phyloP scores from a whole-genome alignment of 176 grass and related monocot species.

The Panicum miliaceum region DNA sequence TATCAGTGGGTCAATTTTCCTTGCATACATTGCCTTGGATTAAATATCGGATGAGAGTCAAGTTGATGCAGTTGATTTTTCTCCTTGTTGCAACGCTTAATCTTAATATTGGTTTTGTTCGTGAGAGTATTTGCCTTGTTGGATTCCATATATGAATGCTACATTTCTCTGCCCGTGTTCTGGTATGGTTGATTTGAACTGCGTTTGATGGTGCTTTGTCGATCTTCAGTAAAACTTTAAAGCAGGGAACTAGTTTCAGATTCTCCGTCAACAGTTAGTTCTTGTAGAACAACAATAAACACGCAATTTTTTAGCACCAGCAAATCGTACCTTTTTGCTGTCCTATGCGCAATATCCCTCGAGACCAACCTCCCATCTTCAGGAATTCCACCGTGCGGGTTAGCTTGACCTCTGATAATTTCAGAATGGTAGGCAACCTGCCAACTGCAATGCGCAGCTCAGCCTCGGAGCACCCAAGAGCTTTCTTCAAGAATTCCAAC shows the following conservation, averaged over 20 bases:
- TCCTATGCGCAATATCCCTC: too few species aligned
- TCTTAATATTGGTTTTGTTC: neutral
- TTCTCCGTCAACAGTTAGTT: too few species aligned
- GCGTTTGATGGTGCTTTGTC: neutral
- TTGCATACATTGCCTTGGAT: constrained; percentile 38
- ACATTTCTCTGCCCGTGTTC: neutral
- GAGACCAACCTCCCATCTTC: too few species aligned
- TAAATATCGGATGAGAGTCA: constrained; percentile 44
- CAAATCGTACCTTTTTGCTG: too few species aligned
- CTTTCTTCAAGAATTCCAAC: constrained; percentile 35
- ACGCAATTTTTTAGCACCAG: too few species aligned
- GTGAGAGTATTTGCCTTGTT: neutral
- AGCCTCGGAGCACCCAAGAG: constrained; percentile 47
- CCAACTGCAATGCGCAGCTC: constrained; percentile 34
- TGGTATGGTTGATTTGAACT: neutral
- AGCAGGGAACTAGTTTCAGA: too few species aligned
- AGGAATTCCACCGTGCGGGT: too few species aligned
- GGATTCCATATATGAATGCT: neutral
- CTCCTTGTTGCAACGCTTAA: neutral
- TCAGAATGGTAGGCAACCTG: constrained; percentile 5
- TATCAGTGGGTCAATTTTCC: constrained; percentile 48
- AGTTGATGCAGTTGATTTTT: constrained; percentile 23
- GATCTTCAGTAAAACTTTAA: too few species aligned
- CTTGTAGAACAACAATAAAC: too few species aligned
- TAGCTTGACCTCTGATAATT: too few species aligned